Conservation (phyloP, 495 filamentous ascomycete species). For the Hypoxylon perforatum region DNA sequence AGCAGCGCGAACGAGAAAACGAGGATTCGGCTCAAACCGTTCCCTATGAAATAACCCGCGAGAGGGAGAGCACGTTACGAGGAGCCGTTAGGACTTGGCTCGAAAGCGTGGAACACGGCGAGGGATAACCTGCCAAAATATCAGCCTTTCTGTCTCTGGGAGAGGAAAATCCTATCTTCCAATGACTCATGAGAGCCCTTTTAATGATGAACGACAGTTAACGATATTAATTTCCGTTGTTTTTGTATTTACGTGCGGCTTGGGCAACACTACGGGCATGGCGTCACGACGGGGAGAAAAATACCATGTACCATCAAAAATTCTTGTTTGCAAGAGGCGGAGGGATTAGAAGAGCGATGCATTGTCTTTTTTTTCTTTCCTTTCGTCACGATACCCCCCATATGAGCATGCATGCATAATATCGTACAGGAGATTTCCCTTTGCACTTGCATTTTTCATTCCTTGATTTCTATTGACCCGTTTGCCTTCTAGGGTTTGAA, state of each 20-base stretch:
- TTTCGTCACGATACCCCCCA: slow-evolving; percentile 41
- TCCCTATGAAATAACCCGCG: slow-evolving; percentile 33
- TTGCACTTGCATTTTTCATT: slow-evolving; percentile 21
- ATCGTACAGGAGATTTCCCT: slow-evolving; percentile 13
- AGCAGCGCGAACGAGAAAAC: slow-evolving; percentile 46
- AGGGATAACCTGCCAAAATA: slow-evolving; percentile 17
- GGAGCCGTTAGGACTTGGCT: slow-evolving; percentile 59
- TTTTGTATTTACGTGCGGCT: slow-evolving; percentile 7
- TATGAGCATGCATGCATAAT: slow-evolving; percentile 36
- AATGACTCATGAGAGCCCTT: background rate
- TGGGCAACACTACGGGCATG: slow-evolving; percentile 16
- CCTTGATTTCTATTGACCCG: slow-evolving; percentile 1
- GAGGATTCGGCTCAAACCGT: slow-evolving; percentile 18
- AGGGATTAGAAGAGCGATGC: slow-evolving; percentile 33
- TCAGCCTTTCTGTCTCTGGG: background rate
- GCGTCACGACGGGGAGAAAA: slow-evolving; percentile 26
- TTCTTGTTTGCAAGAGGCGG: slow-evolving; percentile 22
- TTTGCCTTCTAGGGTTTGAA: background rate
- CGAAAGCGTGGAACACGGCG: slow-evolving; percentile 52
- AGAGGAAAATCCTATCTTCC: background rate
- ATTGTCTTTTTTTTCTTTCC: too few species aligned
- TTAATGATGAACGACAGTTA: slow-evolving; percentile 30
- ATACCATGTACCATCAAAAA: slow-evolving; percentile 30
- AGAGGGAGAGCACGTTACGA: slow-evolving; percentile 53
- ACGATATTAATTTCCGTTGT: slow-evolving; percentile 29